A percentile compares a stretch with the other conserved stretches of the same genome.
Conservation (phyloP, 2,329 filamentous ascomycete genomes). For the Neofusicoccum parvum region DNA sequence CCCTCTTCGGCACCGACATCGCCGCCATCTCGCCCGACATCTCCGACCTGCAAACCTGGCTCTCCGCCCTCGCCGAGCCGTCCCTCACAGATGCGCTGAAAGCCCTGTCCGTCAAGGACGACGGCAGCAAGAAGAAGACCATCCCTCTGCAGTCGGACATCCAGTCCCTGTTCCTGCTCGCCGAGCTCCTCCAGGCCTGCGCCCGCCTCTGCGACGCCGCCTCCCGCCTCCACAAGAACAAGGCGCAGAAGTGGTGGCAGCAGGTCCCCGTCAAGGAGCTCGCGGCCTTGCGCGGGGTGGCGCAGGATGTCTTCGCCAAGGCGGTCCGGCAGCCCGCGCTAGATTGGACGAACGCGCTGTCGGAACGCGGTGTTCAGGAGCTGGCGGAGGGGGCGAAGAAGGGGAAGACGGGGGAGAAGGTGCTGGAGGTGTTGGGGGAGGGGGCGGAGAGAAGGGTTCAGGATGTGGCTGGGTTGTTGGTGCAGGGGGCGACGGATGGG, state of each 20-base stretch:
- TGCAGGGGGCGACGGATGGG: background rate
- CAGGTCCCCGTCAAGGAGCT: conserved; percentile 15
- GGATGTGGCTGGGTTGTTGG: background rate
- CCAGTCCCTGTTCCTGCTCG: conserved; percentile 22
- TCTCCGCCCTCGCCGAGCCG: background rate
- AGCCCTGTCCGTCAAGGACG: background rate
- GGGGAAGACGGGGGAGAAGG: background rate
- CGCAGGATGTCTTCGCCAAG: background rate
- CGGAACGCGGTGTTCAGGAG: background rate
- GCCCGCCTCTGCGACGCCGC: conserved; percentile 18
- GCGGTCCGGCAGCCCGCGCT: conserved; percentile 7
- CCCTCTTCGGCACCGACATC: conserved; percentile 4
- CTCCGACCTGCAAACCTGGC: conserved; percentile 1
- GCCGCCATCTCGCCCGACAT: background rate
- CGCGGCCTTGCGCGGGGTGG: background rate
- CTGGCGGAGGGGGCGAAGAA: background rate
- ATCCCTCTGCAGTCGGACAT: background rate
- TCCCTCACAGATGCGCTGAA: background rate
- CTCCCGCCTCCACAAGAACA: conserved; percentile 6
- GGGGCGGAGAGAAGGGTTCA: background rate
- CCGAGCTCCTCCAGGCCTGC: conserved; percentile 28
- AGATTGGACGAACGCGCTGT: conserved; percentile 19
- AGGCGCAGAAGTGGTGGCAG: conserved; percentile 10
- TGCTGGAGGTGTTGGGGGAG: background rate
- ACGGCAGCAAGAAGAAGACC: background rate